Evolutionary conservation across 2,329 filamentous ascomycete genomes (phyloP), one percentile per base, ranked within the genome.

Genomic region (Diaporthe ilicicola): DNA sequence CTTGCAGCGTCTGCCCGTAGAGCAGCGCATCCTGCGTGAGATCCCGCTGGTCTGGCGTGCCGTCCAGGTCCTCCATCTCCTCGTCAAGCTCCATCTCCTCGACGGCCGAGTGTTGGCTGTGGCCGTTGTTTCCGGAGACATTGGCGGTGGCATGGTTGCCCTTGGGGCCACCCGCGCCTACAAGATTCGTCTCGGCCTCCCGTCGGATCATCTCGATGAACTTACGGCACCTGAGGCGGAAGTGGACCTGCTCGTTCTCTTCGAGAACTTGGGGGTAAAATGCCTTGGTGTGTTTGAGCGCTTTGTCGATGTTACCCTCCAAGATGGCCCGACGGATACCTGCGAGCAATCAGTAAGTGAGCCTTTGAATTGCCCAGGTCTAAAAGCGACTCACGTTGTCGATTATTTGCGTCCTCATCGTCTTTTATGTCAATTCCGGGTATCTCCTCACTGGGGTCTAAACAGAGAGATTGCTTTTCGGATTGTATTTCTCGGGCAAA

Each of bases 141-240:
- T 54, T 50, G 15, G 42, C 66, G 68, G 46, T 51, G 24, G 50
- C 50, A 67, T 62, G 78, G 78, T 37, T 79, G 74, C 76, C 81
- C 76, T 85, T 87, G 5, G 79, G 75, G 10, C 86, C 84, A 37
- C 83, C 81, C 10, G 85, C 84, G 44, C 83, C 81, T 9, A 82
- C 81, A 44, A 86, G 82, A 76, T 86, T 87, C 22, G 92, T 81
- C 75, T 95, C 92, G 2, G 91, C 90, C 44, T 91, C 91, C 70
- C 88, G 89, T 50, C 93, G 89, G 76, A 97, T 94, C 92, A 99
- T 95, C 81, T 99, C 96, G 72, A 98, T 92, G 79, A 98, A 98
- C 79, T 96, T 97, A 72, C 94, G 91, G 78, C 95, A 98, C 75
- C 92, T 90, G 61, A 99, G 85, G 70, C 91, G 92, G 82, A 99